A percentile compares a stretch with the other conserved stretches of the same genome.
Conservation (phyloP, 2,329 filamentous ascomycete species). For the Trichoderma sp. region DNA sequence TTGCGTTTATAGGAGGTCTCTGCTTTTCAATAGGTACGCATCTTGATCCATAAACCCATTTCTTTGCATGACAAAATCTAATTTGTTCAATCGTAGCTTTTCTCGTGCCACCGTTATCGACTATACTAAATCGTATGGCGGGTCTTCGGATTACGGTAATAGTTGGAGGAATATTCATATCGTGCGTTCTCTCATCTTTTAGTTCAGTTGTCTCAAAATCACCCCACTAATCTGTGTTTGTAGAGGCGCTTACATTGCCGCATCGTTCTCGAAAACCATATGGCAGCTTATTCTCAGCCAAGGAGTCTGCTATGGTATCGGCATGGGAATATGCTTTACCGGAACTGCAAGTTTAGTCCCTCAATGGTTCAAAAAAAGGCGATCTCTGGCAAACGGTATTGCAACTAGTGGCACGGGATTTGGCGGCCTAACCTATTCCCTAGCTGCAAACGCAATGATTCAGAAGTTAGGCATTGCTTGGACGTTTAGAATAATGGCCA, state of each 20-base stretch:
- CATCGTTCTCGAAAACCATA: constrained; percentile 54
- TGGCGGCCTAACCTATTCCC: constrained; percentile 66
- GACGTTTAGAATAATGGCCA: constrained; percentile 64
- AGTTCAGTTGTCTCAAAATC: too few species aligned
- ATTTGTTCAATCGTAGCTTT: constrained; percentile 48
- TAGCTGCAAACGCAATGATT: constrained; percentile 68
- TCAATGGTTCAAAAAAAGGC: constrained; percentile 70
- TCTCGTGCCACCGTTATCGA: background rate
- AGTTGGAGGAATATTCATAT: constrained; percentile 1
- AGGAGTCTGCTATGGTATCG: constrained; percentile 70
- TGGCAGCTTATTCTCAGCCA: constrained; percentile 77
- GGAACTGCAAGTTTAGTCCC: constrained; percentile 63
- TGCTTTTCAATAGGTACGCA: constrained; percentile 43
- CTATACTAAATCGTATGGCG: background rate
- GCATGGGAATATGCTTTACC: constrained; percentile 75
- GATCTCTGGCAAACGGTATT: constrained; percentile 68
- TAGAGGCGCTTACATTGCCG: constrained; percentile 53
- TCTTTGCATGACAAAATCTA: constrained; percentile 53
- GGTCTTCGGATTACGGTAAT: background rate
- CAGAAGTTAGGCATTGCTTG: constrained; percentile 60
- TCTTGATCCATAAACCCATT: constrained; percentile 60
- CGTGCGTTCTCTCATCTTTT: background rate
- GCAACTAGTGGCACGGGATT: constrained; percentile 66
- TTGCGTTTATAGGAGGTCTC: constrained; percentile 65
- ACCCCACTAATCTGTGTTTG: background rate